Evolutionary conservation across 352 stramenopile genomes (phyloP).

Genomic region (Phytophthora ramorum): DNA sequence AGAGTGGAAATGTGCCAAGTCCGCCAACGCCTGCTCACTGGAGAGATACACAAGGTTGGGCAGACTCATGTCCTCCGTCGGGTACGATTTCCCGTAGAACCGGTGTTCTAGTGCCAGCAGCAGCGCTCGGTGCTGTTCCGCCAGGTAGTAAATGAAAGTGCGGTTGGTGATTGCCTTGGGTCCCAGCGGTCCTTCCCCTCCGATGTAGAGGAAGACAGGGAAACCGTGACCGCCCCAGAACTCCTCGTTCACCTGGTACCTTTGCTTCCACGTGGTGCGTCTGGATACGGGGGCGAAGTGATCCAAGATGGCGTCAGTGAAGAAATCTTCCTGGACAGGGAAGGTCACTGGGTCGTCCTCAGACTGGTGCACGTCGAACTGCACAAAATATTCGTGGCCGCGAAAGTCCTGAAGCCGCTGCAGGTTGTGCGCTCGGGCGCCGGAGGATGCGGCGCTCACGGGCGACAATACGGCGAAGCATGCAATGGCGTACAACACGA

Average conservation of each 20-base stretch:
- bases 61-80: constrained; percentile 78
- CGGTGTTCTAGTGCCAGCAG: constrained; percentile 95
- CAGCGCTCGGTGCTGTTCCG: constrained; percentile 75
- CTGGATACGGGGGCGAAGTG: constrained; percentile 73
- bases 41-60: constrained; percentile 91
- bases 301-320: constrained; percentile 66
- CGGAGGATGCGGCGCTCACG: constrained; percentile 9
- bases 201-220: constrained; percentile 92
- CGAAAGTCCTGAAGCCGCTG: constrained; percentile 72
- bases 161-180: constrained; percentile 67
- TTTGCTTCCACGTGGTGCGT: constrained; percentile 79
- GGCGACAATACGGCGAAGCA: constrained; percentile 4
- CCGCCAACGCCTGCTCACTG: constrained; percentile 89
- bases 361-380: constrained; percentile 47
- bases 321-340: constrained; percentile 65
- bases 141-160: constrained; percentile 83
- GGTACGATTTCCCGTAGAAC: constrained; percentile 96
- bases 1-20: constrained; percentile 91
- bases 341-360: constrained; percentile 31
- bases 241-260: constrained; percentile 92
- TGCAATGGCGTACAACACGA: constrained; percentile 4
- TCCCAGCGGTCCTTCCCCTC: constrained; percentile 72
- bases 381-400: constrained; percentile 71
- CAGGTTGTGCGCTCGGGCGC: constrained; percentile 40
- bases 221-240: constrained; percentile 80